These are phyloP conservation scores for Talaromyces atroroseus DNA, from an alignment of 2,329 filamentous ascomycete species.

Conservation along the genomic window DNA sequence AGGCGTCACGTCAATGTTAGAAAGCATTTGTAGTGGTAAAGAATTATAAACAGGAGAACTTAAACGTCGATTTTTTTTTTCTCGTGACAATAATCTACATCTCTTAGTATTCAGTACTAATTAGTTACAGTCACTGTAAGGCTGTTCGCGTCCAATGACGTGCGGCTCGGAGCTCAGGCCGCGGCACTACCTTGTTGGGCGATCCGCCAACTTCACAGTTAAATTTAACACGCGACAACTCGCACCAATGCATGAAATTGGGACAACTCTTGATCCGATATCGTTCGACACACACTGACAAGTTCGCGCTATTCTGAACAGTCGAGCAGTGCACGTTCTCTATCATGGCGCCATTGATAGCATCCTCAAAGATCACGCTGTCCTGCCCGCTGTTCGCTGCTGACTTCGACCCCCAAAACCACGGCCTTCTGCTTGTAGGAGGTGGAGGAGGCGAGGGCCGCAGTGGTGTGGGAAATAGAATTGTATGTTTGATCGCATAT, in stretches of 20 bases:
- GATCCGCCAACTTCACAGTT: not conserved
- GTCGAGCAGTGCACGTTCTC: not conserved
- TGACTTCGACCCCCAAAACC: conserved; percentile 79
- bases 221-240: not conserved
- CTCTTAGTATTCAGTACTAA: too few relatives aligned
- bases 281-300: not conserved
- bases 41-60: not conserved
- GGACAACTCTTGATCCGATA: not conserved
- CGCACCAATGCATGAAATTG: not conserved
- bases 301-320: not conserved
- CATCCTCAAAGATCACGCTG: conserved; percentile 59
- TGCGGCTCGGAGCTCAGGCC: not conserved
- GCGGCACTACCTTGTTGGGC: not conserved
- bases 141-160: not conserved
- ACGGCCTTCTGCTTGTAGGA: conserved; percentile 70
- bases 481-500: conserved; percentile 53
- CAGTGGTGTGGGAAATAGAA: conserved; percentile 80
- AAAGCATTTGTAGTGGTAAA: not conserved
- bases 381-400: conserved; percentile 81
- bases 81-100: too few relatives aligned
- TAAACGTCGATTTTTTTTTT: not conserved
- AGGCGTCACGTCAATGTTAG: conserved; percentile 12
- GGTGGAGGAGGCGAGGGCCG: conserved; percentile 80
- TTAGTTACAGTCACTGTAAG: too few relatives aligned
- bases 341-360: conserved; percentile 35